Evolutionary conservation across 371 early-diverging fungal species (phyloP).

Genomic region (Mucor velutinosus): DNA sequence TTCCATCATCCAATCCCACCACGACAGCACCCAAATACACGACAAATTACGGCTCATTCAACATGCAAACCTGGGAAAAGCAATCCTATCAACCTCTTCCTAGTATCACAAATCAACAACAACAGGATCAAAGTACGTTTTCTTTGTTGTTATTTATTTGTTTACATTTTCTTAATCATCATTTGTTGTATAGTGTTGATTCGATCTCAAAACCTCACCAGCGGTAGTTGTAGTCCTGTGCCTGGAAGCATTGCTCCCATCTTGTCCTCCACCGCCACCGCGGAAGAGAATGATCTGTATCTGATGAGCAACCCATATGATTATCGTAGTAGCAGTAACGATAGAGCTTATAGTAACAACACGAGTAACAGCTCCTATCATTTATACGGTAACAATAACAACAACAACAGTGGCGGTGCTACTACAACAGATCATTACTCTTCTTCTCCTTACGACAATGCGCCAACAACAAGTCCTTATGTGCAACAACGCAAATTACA

Average conservation of each 20-base stretch:
- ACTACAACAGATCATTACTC: not conserved
- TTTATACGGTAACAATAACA: not conserved
- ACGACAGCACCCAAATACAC: conserved; percentile 4
- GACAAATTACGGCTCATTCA: conserved; percentile 7
- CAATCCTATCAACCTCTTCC: conserved; percentile 23
- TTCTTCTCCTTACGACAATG: conserved; percentile 5
- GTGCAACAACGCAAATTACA: conserved; percentile 1
- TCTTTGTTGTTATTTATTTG: conserved; percentile 6
- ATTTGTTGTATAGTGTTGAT: conserved; percentile 16
- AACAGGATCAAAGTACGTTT: conserved; percentile 18
- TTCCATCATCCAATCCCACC: conserved; percentile 7
- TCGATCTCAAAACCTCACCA: conserved; percentile 18
- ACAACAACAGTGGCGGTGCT: not conserved
- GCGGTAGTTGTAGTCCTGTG: conserved; percentile 42
- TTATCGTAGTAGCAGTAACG: not conserved
- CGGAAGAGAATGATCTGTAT: conserved; percentile 25
- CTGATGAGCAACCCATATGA: conserved; percentile 24
- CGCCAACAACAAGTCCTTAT: conserved; percentile 1
- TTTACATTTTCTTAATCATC: not conserved
- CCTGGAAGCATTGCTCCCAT: conserved; percentile 23
- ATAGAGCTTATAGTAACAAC: not conserved
- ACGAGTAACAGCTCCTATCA: not conserved
- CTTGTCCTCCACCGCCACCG: not conserved
- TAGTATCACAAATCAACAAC: conserved; percentile 24
- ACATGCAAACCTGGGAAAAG: conserved; percentile 19